Conservation (phyloP, 78 protist species). For the Monocercomonoides exilis region DNA sequence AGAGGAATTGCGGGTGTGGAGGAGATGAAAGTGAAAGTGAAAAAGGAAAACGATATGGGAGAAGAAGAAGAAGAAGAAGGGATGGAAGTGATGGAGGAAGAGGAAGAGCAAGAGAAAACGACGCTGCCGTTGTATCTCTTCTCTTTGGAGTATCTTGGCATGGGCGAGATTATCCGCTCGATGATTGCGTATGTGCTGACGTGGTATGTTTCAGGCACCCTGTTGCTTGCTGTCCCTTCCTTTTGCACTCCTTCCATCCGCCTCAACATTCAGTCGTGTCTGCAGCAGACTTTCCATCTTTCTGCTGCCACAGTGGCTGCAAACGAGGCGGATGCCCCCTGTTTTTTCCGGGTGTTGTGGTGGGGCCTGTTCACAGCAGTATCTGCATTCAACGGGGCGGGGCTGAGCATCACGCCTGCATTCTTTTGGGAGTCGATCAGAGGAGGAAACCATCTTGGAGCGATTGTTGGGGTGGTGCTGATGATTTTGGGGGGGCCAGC, state of each 20-base stretch:
- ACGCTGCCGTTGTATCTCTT: background rate
- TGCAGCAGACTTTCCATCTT: background rate
- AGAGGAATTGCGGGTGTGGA: too few species aligned
- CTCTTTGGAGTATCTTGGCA: background rate
- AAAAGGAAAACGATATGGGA: too few species aligned
- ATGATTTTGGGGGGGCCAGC: background rate
- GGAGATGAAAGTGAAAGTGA: too few species aligned
- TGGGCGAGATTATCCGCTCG: background rate
- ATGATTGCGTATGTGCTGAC: background rate
- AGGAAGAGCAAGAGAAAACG: background rate
- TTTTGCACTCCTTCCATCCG: background rate
- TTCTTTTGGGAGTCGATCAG: background rate
- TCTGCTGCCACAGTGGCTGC: background rate
- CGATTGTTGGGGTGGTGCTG: background rate
- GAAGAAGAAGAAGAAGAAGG: too few species aligned
- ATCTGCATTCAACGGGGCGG: background rate
- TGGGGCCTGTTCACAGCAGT: background rate
- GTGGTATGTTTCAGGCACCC: background rate
- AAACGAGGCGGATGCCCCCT: background rate
- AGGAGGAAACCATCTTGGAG: background rate
- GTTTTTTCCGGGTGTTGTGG: background rate
- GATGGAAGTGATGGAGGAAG: too few species aligned
- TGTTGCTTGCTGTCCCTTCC: background rate
- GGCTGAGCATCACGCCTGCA: background rate
- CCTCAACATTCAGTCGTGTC: background rate